These are phyloP conservation scores for Pleurotus tuber-regium DNA, from an alignment of 768 basidiomycete species.

Conservation along the genomic window DNA sequence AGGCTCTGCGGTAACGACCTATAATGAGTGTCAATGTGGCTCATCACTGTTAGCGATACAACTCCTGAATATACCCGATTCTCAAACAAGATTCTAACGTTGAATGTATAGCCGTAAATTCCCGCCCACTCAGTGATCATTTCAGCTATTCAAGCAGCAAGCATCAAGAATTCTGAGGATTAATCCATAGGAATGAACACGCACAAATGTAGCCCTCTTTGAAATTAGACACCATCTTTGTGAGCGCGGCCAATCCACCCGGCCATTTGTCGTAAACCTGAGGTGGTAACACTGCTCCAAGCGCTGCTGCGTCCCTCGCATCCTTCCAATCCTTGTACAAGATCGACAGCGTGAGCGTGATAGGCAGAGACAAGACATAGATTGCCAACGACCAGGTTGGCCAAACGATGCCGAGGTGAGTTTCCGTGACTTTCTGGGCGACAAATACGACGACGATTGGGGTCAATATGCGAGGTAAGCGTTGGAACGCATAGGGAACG, in stretches of 20 bases:
- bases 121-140: conserved; percentile 31
- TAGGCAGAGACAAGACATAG: conserved; percentile 9
- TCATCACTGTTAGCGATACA: too few species aligned
- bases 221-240: conserved; percentile 13
- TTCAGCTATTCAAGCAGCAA: conserved; percentile 33
- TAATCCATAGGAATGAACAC: background rate
- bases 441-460: conserved; percentile 3
- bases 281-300: conserved; percentile 7
- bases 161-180: background rate
- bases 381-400: background rate
- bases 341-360: conserved; percentile 1
- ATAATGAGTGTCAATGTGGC: too few species aligned
- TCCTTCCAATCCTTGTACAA: conserved; percentile 6
- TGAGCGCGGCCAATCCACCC: conserved; percentile 4
- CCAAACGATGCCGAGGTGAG: background rate
- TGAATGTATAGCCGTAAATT: conserved; percentile 29
- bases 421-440: background rate
- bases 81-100: conserved; percentile 33
- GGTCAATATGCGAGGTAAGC: background rate
- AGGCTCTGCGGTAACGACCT: conserved; percentile 48
- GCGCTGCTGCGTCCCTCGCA: conserved; percentile 8
- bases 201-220: conserved; percentile 26
- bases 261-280: conserved; percentile 5
- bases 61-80: conserved; percentile 25
- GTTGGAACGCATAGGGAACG: conserved; percentile 3